Conservation (phyloP, 2,329 filamentous ascomycete species). For the Cadophora sp. region DNA sequence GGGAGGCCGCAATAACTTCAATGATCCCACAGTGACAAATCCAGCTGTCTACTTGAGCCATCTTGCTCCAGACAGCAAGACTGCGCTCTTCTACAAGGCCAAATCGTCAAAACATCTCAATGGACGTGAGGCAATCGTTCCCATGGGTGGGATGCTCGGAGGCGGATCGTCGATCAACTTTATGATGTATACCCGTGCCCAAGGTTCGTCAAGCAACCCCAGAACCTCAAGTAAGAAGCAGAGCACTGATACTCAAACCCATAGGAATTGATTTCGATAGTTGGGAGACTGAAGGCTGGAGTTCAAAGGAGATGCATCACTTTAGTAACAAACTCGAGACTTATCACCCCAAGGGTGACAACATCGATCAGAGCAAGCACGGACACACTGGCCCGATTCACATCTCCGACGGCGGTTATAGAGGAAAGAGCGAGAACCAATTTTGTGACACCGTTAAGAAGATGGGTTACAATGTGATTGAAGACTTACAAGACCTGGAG, state of each 20-base stretch:
- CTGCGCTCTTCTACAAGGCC: constrained; percentile 57
- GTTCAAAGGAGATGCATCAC: constrained; percentile 57
- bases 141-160: constrained; percentile 59
- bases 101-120: constrained; percentile 53
- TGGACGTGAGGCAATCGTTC: constrained; percentile 51
- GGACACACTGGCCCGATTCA: constrained; percentile 62
- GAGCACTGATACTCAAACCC: not conserved
- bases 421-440: constrained; percentile 51
- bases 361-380: constrained; percentile 49
- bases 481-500: constrained; percentile 60
- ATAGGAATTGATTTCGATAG: constrained; percentile 45
- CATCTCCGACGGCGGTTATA: constrained; percentile 58
- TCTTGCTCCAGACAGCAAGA: constrained; percentile 55
- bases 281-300: constrained; percentile 60
- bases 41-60: constrained; percentile 58
- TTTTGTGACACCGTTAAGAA: constrained; percentile 56
- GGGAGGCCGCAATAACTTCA: constrained; percentile 58
- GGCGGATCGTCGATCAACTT: constrained; percentile 68
- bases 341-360: constrained; percentile 46
- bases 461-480: constrained; percentile 58
- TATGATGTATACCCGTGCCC: constrained; percentile 58
- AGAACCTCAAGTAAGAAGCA: too few species aligned
- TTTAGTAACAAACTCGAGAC: constrained; percentile 65
- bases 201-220: constrained; percentile 50
- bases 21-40: constrained; percentile 55